These are phyloP conservation scores for Dipodascopsis tothii DNA, from an alignment of 805 yeast species.

Conservation along the genomic window DNA sequence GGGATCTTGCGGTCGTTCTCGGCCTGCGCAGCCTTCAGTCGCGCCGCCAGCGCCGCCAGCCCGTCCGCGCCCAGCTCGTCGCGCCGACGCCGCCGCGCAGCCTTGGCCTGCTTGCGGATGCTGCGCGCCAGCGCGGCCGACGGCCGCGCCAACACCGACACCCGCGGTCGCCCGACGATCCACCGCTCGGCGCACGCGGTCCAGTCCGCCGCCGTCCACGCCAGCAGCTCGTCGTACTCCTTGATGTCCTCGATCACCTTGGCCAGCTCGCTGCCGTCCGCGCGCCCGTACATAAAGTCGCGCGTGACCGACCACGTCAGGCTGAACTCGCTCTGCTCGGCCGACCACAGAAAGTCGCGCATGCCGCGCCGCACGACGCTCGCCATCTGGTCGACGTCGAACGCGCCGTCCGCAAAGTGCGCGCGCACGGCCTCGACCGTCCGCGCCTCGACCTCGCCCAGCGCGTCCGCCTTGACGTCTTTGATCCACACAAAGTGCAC, in stretches of 20 bases:
- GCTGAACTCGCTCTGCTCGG: slow-evolving; percentile 25
- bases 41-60: slow-evolving; percentile 42
- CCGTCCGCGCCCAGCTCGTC: slow-evolving; percentile 53
- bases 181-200: slow-evolving; percentile 42
- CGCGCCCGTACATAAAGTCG: slow-evolving; percentile 73
- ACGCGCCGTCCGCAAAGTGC: slow-evolving; percentile 41
- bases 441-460: slow-evolving; percentile 47
- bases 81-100: slow-evolving; percentile 44
- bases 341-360: slow-evolving; percentile 40
- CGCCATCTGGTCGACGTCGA: slow-evolving; percentile 59
- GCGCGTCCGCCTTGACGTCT: slow-evolving; percentile 68
- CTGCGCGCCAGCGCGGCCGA: slow-evolving; percentile 50
- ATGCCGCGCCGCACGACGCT: slow-evolving; percentile 61
- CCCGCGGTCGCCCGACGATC: slow-evolving; percentile 55
- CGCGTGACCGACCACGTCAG: slow-evolving; percentile 61
- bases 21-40: slow-evolving; percentile 54
- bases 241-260: slow-evolving; percentile 47
- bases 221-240: slow-evolving; percentile 51
- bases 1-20: slow-evolving; percentile 77
- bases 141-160: slow-evolving; percentile 65
- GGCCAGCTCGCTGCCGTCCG: slow-evolving; percentile 50
- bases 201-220: slow-evolving; percentile 71
- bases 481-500: slow-evolving; percentile 31
- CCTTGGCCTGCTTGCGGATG: slow-evolving; percentile 45
- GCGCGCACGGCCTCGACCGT: slow-evolving; percentile 45